These are phyloP conservation scores for Penicillium sp. DNA, from an alignment of 2,329 filamentous ascomycete genomes.

Conservation along the genomic window DNA sequence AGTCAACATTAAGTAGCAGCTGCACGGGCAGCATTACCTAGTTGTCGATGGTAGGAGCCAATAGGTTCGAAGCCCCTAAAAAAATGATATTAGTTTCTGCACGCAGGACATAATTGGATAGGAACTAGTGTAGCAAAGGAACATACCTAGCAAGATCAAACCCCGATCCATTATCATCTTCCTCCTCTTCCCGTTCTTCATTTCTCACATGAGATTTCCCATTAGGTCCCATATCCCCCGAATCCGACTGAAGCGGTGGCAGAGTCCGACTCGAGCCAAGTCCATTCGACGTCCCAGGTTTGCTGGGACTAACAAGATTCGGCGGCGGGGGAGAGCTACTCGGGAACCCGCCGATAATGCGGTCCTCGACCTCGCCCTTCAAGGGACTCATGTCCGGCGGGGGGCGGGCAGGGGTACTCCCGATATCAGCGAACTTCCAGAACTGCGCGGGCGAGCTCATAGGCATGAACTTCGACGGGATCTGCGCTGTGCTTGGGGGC, in stretches of 20 bases:
- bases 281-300: slow-evolving; percentile 39
- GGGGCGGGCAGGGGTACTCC: slow-evolving; percentile 46
- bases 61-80: slow-evolving; percentile 51
- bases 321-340: slow-evolving; percentile 52
- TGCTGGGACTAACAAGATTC: slow-evolving; percentile 47
- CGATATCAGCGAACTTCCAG: slow-evolving; percentile 51
- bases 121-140: background rate
- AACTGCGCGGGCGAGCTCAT: slow-evolving; percentile 53
- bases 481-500: slow-evolving; percentile 50
- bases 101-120: background rate
- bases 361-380: slow-evolving; percentile 43
- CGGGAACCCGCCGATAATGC: slow-evolving; percentile 40
- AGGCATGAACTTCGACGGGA: slow-evolving; percentile 53
- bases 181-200: slow-evolving; percentile 44
- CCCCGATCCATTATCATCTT: slow-evolving; percentile 41
- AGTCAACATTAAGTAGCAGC: slow-evolving; percentile 30
- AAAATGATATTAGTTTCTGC: slow-evolving; percentile 10
- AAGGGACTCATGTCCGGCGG: slow-evolving; percentile 49
- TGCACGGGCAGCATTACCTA: slow-evolving; percentile 41
- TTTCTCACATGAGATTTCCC: slow-evolving; percentile 19
- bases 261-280: slow-evolving; percentile 32
- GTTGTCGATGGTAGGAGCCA: slow-evolving; percentile 46
- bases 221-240: slow-evolving; percentile 22
- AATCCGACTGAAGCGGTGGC: slow-evolving; percentile 35
- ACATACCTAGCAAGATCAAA: slow-evolving; percentile 51